Conservation (phyloP, 2,329 filamentous ascomycete genomes). For the Lachnellula occidentalis region DNA sequence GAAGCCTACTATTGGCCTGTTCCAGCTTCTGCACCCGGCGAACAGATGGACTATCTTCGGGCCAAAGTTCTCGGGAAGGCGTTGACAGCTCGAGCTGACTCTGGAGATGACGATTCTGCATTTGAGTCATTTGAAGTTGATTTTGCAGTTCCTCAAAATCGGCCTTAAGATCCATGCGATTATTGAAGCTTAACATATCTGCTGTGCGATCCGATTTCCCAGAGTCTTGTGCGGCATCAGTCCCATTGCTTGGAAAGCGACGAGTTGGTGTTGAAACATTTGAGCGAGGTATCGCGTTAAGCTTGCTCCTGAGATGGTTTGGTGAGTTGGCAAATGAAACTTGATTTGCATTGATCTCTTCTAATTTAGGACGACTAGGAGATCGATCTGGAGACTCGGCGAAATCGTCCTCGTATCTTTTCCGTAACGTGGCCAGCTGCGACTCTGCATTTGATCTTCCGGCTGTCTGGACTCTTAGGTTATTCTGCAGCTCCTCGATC, state of each 20-base stretch:
- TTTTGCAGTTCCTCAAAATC: constrained; percentile 92
- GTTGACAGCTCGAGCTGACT: constrained; percentile 72
- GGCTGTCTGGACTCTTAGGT: constrained; percentile 76
- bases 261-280: constrained; percentile 74
- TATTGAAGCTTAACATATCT: constrained; percentile 79
- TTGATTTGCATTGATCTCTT: constrained; percentile 84
- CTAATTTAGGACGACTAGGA: constrained; percentile 68
- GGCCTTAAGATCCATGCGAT: constrained; percentile 82
- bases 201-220: constrained; percentile 78
- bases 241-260: constrained; percentile 60
- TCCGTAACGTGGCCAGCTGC: constrained; percentile 73
- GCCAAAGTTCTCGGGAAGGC: constrained; percentile 53
- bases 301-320: constrained; percentile 55
- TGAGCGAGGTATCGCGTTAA: constrained; percentile 56
- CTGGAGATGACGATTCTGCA: constrained; percentile 91
- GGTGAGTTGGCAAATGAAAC: constrained; percentile 69
- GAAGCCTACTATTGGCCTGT: constrained; percentile 82
- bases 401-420: constrained; percentile 66
- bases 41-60: constrained; percentile 73
- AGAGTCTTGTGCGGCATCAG: constrained; percentile 59
- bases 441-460: constrained; percentile 76
- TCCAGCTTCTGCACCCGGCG: constrained; percentile 86
- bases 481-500: constrained; percentile 83
- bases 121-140: constrained; percentile 86
- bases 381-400: constrained; percentile 56